Conservation (phyloP, 1,284 basidiomycete genomes). For the Megacollybia platyphylla region DNA sequence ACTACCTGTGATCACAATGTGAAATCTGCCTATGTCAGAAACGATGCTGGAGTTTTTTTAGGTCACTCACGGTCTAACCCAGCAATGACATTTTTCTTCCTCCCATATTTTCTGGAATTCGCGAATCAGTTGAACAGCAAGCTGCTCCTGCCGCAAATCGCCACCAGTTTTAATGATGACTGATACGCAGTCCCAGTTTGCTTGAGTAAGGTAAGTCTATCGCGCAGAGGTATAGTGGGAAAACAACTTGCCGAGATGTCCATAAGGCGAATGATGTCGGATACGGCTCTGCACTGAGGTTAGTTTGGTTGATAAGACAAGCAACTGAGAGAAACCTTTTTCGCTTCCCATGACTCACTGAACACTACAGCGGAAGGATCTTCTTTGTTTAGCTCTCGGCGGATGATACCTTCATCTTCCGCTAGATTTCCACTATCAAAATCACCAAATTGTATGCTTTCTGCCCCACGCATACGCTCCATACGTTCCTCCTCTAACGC, state of each 20-base stretch:
- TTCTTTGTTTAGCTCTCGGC: slow-evolving; percentile 89
- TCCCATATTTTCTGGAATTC: slow-evolving; percentile 93
- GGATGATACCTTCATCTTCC: slow-evolving; percentile 87
- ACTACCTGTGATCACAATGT: slow-evolving; percentile 91
- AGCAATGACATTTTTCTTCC: slow-evolving; percentile 83
- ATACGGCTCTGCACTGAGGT: slow-evolving; percentile 58
- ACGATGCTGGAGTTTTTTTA: neutral
- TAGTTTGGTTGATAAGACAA: slow-evolving; percentile 2
- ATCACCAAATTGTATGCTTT: slow-evolving; percentile 38
- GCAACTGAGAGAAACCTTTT: slow-evolving; percentile 51
- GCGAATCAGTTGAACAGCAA: slow-evolving; percentile 90
- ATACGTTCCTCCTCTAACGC: slow-evolving; percentile 94
- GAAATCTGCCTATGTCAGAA: slow-evolving; percentile 28
- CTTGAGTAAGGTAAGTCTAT: slow-evolving; percentile 18
- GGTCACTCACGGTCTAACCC: slow-evolving; percentile 77
- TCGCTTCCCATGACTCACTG: slow-evolving; percentile 89
- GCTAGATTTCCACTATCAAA: slow-evolving; percentile 46
- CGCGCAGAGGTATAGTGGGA: slow-evolving; percentile 3
- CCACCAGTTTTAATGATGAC: slow-evolving; percentile 99
- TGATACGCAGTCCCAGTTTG: slow-evolving; percentile 79
- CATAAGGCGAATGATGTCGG: slow-evolving; percentile 87
- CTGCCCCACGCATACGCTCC: slow-evolving; percentile 78
- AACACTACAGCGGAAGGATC: slow-evolving; percentile 94
- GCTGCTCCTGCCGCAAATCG: slow-evolving; percentile 93
- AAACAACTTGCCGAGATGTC: slow-evolving; percentile 68